These are phyloP conservation scores for Pythium plurisporium DNA, from an alignment of 352 stramenopile species.

Conservation along the genomic window DNA sequence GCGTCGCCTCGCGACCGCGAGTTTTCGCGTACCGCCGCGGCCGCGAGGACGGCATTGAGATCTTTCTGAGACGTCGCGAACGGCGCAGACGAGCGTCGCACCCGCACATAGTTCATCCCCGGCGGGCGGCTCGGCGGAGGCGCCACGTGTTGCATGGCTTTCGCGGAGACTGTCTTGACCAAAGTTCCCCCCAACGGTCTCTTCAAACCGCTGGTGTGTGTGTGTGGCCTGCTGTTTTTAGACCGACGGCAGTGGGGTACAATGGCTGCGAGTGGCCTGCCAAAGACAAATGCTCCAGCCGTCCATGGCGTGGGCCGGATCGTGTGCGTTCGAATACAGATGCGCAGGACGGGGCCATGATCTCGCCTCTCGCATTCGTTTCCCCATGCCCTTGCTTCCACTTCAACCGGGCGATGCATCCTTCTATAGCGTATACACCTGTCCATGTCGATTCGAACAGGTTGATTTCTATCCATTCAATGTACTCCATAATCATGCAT, in stretches of 20 bases:
- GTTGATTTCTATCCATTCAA: too few species aligned
- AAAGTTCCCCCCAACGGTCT: too few species aligned
- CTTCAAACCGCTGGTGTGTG: too few species aligned
- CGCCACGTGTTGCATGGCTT: constrained; percentile 4
- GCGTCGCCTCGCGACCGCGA: background rate
- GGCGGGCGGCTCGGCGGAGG: constrained; percentile 5
- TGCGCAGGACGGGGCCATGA: too few species aligned
- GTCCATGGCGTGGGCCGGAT: too few species aligned
- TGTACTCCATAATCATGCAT: too few species aligned
- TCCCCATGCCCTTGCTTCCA: background rate
- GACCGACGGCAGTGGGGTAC: background rate
- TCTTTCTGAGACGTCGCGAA: constrained; percentile 15
- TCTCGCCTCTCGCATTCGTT: too few species aligned
- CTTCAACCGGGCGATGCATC: constrained; percentile 1
- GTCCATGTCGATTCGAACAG: background rate
- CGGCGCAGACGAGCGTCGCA: constrained; percentile 12
- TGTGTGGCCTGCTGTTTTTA: background rate
- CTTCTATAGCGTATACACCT: background rate
- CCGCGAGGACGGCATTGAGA: background rate
- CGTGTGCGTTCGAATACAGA: too few species aligned
- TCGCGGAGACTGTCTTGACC: too few species aligned
- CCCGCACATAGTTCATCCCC: background rate
- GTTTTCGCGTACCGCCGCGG: background rate
- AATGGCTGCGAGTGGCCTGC: background rate
- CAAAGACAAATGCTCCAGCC: too few species aligned